These are phyloP conservation scores for Lonicera japonica DNA, from an alignment of 129 eudicot genomes.

Conservation along the genomic window DNA sequence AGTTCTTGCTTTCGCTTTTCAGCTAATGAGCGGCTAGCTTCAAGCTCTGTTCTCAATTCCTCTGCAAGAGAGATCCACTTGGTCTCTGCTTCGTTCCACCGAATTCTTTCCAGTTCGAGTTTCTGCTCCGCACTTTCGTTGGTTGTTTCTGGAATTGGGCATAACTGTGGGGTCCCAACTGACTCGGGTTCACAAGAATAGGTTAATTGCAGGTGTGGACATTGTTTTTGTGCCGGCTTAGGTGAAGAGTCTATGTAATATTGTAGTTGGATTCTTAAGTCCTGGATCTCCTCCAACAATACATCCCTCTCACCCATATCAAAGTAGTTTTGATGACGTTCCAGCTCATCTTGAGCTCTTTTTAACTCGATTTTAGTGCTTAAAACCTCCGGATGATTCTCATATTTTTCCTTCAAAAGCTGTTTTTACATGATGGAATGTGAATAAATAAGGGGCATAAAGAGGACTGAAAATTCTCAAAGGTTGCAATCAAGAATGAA, in stretches of 20 bases:
- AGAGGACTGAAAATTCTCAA: background rate
- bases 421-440: conserved; percentile 21
- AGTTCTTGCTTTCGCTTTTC: conserved; percentile 66
- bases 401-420: conserved; percentile 81
- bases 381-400: conserved; percentile 81
- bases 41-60: conserved; percentile 58
- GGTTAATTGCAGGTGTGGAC: conserved; percentile 47
- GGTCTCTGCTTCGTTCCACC: conserved; percentile 65
- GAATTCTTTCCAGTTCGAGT: conserved; percentile 55
- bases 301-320: conserved; percentile 97
- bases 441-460: too few species aligned
- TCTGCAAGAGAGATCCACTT: conserved; percentile 75
- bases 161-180: conserved; percentile 21
- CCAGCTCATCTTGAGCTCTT: conserved; percentile 69
- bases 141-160: conserved; percentile 37
- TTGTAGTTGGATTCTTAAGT: conserved; percentile 75
- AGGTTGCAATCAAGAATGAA: background rate
- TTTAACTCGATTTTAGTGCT: conserved; percentile 60
- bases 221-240: conserved; percentile 21
- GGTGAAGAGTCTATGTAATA: conserved; percentile 64
- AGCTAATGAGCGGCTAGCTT: conserved; percentile 37
- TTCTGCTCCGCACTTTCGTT: conserved; percentile 52
- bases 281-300: conserved; percentile 77
- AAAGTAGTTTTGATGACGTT: conserved; percentile 60
- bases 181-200: conserved; percentile 50